A percentile compares a stretch with the other conserved stretches of the same genome.
phyloP scores from a whole-genome alignment of 805 yeast species.

The Tetrapisispora nanseiensis region DNA sequence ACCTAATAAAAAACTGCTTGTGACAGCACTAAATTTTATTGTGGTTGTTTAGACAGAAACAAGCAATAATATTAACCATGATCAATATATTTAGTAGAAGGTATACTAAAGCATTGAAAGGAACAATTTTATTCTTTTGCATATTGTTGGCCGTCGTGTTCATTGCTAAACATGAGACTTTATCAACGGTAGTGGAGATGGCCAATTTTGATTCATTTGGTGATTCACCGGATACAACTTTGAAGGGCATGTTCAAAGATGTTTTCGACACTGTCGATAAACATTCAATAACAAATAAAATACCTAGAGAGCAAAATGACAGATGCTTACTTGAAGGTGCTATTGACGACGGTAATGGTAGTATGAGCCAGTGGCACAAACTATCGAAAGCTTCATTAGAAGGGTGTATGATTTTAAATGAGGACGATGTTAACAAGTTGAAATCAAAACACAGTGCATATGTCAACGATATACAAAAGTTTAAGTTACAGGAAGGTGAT shows the following conservation, averaged over 20 bases:
- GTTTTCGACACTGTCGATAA: slow-evolving; percentile 17
- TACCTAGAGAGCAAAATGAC: slow-evolving; percentile 11
- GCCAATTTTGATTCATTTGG: not conserved
- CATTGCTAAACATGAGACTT: not conserved
- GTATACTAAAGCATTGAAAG: not conserved
- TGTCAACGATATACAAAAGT: slow-evolving; percentile 8
- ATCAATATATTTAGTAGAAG: not conserved
- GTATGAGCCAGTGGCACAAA: slow-evolving; percentile 12
- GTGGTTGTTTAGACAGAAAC: too few species aligned
- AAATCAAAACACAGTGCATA: slow-evolving; percentile 13
- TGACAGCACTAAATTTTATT: too few species aligned
- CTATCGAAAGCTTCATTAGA: slow-evolving; percentile 14
- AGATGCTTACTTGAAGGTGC: slow-evolving; percentile 16
- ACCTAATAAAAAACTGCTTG: too few species aligned
- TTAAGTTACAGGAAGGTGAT: slow-evolving; percentile 11
- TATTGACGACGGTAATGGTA: slow-evolving; percentile 15
- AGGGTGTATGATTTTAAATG: slow-evolving; percentile 18
- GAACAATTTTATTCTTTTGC: not conserved
- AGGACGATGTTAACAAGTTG: slow-evolving; percentile 9
- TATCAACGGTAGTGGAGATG: not conserved
- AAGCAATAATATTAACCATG: too few species aligned
- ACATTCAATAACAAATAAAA: slow-evolving; percentile 19
- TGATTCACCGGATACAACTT: not conserved
- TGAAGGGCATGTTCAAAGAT: not conserved
- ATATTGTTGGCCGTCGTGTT: not conserved